These are phyloP conservation scores for Priceomyces castillae DNA, from an alignment of 805 yeast genomes.

Conservation along the genomic window DNA sequence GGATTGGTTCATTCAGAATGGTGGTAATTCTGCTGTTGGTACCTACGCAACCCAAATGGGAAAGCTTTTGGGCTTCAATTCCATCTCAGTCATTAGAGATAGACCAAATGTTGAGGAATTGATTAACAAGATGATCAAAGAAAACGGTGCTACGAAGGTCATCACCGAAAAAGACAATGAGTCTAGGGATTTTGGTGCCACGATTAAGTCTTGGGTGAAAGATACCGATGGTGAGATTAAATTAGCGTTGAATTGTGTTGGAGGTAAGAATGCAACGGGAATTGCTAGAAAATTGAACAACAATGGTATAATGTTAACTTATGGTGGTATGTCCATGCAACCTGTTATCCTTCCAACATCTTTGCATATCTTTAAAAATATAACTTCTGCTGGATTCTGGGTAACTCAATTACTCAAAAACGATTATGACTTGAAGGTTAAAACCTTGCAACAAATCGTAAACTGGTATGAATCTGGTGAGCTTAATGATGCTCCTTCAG, in stretches of 20 bases:
- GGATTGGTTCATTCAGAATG: slow-evolving; percentile 94
- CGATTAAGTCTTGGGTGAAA: slow-evolving; percentile 53
- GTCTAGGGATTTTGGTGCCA: slow-evolving; percentile 62
- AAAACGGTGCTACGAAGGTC: slow-evolving; percentile 81
- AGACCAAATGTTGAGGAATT: slow-evolving; percentile 71
- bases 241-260: slow-evolving; percentile 88
- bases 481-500: slow-evolving; percentile 37
- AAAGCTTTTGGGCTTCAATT: slow-evolving; percentile 70
- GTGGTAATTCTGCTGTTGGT: slow-evolving; percentile 95
- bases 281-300: slow-evolving; percentile 77
- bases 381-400: slow-evolving; percentile 91
- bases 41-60: slow-evolving; percentile 88
- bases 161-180: slow-evolving; percentile 84
- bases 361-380: slow-evolving; percentile 82
- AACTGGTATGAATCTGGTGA: slow-evolving; percentile 42
- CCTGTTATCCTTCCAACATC: slow-evolving; percentile 93
- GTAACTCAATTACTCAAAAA: slow-evolving; percentile 54
- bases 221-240: slow-evolving; percentile 53
- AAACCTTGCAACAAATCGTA: slow-evolving; percentile 36
- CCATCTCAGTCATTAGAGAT: slow-evolving; percentile 84
- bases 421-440: slow-evolving; percentile 32
- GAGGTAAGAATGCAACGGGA: slow-evolving; percentile 81
- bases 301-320: slow-evolving; percentile 79
- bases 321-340: slow-evolving; percentile 97
- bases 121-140: slow-evolving; percentile 47